These are phyloP conservation scores for Candida mesenterica DNA, from an alignment of 1,139 yeast species.

Conservation along the genomic window DNA sequence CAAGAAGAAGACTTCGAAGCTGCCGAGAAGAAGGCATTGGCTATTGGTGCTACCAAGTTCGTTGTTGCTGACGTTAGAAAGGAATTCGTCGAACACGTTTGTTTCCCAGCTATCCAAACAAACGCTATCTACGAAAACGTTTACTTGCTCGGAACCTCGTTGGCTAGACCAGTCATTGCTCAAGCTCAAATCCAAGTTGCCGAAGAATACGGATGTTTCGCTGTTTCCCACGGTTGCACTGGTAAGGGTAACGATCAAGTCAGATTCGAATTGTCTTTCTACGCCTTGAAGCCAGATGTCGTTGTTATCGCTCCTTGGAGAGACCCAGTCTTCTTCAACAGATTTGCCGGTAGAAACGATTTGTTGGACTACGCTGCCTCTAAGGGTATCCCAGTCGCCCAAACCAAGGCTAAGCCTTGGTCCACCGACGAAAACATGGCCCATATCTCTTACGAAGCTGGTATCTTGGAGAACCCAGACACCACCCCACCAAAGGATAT, in stretches of 20 bases:
- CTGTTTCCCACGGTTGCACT: conserved; percentile 98
- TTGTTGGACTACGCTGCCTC: conserved; percentile 88
- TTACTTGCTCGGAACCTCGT: conserved; percentile 91
- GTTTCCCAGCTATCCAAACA: conserved; percentile 95
- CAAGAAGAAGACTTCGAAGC: conserved; percentile 99
- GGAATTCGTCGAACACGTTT: conserved; percentile 88
- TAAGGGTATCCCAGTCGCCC: conserved; percentile 91
- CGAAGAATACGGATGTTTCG: conserved; percentile 95
- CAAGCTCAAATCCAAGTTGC: conserved; percentile 97
- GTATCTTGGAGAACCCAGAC: conserved; percentile 97
- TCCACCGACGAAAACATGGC: conserved; percentile 99
- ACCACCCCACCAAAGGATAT: conserved; percentile 98
- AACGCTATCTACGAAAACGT: conserved; percentile 98
- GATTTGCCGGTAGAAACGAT: conserved; percentile 98
- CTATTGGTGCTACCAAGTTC: conserved; percentile 95
- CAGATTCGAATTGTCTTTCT: conserved; percentile 93
- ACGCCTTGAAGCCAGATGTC: conserved; percentile 97
- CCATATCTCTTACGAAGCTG: conserved; percentile 98
- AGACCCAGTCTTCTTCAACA: conserved; percentile 88
- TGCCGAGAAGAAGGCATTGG: conserved; percentile 93
- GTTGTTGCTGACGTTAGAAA: conserved; percentile 93
- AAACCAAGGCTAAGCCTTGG: conserved; percentile 99
- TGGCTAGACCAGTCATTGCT: conserved; percentile 98
- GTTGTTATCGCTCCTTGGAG: conserved; percentile 99
- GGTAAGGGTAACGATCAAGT: conserved; percentile 99